Evolutionary conservation across 2,329 filamentous ascomycete species (phyloP).

Genomic region (Colletotrichum sp.): DNA sequence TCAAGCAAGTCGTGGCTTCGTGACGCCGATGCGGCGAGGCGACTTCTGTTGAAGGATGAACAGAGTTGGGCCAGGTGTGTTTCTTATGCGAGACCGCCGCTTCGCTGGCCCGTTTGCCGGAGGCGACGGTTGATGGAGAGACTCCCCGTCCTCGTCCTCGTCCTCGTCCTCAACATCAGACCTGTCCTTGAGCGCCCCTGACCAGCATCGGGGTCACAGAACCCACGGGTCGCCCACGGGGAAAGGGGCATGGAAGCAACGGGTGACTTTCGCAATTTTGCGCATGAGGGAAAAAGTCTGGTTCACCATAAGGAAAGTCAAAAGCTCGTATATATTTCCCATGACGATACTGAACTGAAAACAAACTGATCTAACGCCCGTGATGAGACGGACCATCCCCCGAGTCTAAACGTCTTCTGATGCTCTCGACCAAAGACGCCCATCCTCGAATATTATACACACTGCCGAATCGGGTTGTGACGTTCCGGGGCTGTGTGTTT

Average conservation of each 20-base stretch:
- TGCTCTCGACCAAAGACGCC: neutral
- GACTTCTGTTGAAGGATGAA: neutral
- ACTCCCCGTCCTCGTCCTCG: neutral
- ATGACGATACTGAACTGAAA: neutral
- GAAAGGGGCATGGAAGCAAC: neutral
- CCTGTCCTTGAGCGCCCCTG: neutral
- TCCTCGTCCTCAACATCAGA: neutral
- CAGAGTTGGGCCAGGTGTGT: neutral
- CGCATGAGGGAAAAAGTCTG: neutral
- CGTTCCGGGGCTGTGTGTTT: neutral
- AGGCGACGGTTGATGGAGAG: neutral
- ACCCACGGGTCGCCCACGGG: neutral
- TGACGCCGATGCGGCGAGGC: neutral
- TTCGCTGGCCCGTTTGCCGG: neutral
- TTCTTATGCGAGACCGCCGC: neutral
- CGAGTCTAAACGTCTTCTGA: neutral
- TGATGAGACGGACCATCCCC: neutral
- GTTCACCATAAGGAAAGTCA: neutral
- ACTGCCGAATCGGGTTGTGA: neutral
- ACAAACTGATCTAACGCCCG: neutral
- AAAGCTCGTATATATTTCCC: slow-evolving; percentile 2
- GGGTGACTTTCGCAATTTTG: neutral
- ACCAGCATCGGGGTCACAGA: neutral
- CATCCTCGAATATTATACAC: neutral
- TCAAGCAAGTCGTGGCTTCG: neutral